Conservation (phyloP, 2,329 filamentous ascomycete genomes). For the Madurella mycetomatis region DNA sequence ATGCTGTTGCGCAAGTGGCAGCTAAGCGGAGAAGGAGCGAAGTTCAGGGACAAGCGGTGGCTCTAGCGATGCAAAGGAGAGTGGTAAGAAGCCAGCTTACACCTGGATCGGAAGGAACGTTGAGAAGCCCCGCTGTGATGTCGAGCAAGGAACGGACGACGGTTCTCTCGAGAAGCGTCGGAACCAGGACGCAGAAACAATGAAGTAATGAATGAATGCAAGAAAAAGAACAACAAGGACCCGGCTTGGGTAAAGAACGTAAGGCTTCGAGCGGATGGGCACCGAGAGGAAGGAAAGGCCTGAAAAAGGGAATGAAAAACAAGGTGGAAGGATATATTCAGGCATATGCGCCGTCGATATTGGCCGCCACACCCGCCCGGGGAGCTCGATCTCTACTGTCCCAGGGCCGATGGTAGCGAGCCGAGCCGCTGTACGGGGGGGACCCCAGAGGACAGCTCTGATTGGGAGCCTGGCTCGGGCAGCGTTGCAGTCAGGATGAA, state of each 20-base stretch:
- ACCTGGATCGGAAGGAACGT: neutral
- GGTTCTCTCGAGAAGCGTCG: neutral
- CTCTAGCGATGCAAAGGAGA: neutral
- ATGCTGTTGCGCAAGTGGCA: neutral
- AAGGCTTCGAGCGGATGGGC: constrained; percentile 2
- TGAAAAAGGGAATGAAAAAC: neutral
- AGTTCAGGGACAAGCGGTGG: neutral
- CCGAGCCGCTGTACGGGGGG: neutral
- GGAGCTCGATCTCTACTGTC: neutral
- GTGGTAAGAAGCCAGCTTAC: neutral
- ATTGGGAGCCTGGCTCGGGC: constrained; percentile 4
- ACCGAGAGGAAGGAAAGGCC: constrained; percentile 1
- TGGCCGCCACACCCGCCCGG: constrained; percentile 1
- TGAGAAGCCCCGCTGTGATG: constrained; percentile 1
- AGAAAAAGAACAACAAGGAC: constrained; percentile 4
- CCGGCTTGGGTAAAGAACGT: constrained; percentile 12
- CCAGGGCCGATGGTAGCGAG: neutral
- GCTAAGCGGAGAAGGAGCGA: neutral
- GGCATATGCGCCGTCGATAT: constrained; percentile 6
- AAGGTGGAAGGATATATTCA: neutral
- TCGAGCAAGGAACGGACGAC: constrained; percentile 1
- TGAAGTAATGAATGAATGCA: constrained; percentile 8
- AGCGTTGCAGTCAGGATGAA: constrained; percentile 8
- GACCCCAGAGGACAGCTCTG: neutral
- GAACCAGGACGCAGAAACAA: constrained; percentile 1